Evolutionary conservation across 164 flowering plant genomes (phyloP), one percentile per base, ranked within the genome.

Genomic region (Liriodendron chinense): DNA sequence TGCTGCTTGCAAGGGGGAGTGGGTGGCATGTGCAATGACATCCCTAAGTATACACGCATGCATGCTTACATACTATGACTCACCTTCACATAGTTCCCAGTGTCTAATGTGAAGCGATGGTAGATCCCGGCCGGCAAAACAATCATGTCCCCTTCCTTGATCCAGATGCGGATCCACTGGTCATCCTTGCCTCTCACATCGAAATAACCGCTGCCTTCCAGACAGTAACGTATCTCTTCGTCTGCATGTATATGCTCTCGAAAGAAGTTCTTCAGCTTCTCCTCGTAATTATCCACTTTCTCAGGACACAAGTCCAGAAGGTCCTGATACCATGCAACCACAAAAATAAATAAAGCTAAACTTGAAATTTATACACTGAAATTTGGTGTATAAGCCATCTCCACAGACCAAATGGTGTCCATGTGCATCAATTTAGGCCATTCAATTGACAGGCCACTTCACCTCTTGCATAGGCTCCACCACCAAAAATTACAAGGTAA

Each of bases 221-320:
- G 78, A 77, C 96, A 93, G 77, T 96, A 96, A 7, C 99, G 93
- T 34, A 96, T 93, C 85, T 96, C 99, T 78, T 96, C 99, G 61
- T 93, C 90, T 0, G 82, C 91, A 70, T 93, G 99, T 3, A 93
- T 89, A 82, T 96, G 99, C 82, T 96, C 99, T 6, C 88, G 85
- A 79, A 82, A 95, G 83, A 95, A 96, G 81, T 85, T 92, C 84
- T 86, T 96, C 85, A 96, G 81, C 85, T 96, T 96, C 84, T 89
- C 86, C 72, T 96, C 94, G 62, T 89, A 93, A 76, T 96, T 91
- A 4, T 87, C 87, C 77, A 89, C 83, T 79, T 85, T 93, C 82
- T 86, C 97, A 20, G 98, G 99, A 81, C 93, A 90, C 70, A 95
- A 80, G 78, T 95, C 97, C 78, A 92, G 85, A 78, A 95, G 74